Conservation (phyloP, 1,284 basidiomycete genomes). For the Porodaedalea pini region DNA sequence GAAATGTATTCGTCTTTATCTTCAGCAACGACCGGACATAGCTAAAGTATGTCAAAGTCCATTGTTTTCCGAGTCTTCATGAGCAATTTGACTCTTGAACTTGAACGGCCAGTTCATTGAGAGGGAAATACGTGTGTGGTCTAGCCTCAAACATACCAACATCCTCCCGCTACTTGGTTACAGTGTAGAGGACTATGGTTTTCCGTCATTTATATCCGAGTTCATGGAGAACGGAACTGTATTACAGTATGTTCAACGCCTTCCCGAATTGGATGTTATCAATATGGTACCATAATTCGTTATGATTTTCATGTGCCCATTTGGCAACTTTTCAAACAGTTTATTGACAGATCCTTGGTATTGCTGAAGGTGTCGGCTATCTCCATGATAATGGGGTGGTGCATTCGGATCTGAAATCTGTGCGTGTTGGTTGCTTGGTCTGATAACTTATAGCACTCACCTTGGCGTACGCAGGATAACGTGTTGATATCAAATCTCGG, state of each 20-base stretch:
- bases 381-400: constrained; percentile 1
- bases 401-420: constrained; percentile 16
- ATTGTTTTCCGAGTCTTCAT: too few species aligned
- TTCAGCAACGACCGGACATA: not conserved
- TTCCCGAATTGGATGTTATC: not conserved
- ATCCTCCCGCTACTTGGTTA: constrained; percentile 16
- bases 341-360: too few species aligned
- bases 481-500: not conserved
- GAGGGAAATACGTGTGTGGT: constrained; percentile 11
- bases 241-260: not conserved
- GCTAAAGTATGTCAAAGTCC: constrained; percentile 10
- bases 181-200: not conserved
- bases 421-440: not conserved
- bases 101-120: too few species aligned
- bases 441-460: too few species aligned
- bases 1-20: constrained; percentile 6
- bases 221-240: constrained; percentile 16
- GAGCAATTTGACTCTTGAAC: too few species aligned
- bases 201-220: constrained; percentile 8
- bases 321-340: not conserved
- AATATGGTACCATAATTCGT: not conserved
- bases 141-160: constrained; percentile 12
- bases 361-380: not conserved
- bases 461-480: not conserved
- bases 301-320: too few species aligned